Evolutionary conservation across 495 filamentous ascomycete species (phyloP).

Genomic region (Cudoniella acicularis): DNA sequence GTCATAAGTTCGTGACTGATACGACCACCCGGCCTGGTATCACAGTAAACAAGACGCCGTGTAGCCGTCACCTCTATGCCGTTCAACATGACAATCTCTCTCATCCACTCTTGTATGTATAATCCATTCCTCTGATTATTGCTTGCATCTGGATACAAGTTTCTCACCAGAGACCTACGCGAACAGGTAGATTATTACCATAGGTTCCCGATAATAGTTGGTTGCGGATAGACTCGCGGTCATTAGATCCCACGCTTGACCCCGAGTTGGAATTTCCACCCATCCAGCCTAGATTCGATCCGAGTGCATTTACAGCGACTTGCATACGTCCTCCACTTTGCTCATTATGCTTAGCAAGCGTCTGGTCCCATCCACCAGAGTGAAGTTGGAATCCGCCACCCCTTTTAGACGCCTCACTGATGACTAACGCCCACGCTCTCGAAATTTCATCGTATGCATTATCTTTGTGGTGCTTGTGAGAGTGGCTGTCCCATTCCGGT

Average conservation of each 20-base stretch:
- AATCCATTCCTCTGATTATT: background rate
- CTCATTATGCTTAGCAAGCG: conserved; percentile 81
- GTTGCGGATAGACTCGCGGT: conserved; percentile 67
- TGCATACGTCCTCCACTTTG: conserved; percentile 79
- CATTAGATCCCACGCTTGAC: conserved; percentile 24
- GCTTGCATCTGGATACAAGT: background rate
- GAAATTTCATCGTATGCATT: conserved; percentile 95
- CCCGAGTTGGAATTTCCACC: conserved; percentile 35
- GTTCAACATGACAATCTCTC: background rate
- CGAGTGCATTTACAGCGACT: conserved; percentile 73
- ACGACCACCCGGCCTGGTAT: background rate
- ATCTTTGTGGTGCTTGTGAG: conserved; percentile 86
- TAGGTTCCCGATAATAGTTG: conserved; percentile 78
- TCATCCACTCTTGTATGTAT: background rate
- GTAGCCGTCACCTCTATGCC: conserved; percentile 1
- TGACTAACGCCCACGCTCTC: conserved; percentile 88
- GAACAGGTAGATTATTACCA: conserved; percentile 60
- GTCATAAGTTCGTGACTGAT: background rate
- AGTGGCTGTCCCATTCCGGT: conserved; percentile 79
- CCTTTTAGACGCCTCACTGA: conserved; percentile 84
- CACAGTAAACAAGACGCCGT: background rate
- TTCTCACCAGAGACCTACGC: conserved; percentile 21
- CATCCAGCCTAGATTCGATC: conserved; percentile 74
- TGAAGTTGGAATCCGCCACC: conserved; percentile 90
- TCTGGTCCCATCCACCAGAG: conserved; percentile 91